These are phyloP conservation scores for Eucalyptus camaldulensis DNA, from an alignment of 345 rosid genomes.

Conservation along the genomic window DNA sequence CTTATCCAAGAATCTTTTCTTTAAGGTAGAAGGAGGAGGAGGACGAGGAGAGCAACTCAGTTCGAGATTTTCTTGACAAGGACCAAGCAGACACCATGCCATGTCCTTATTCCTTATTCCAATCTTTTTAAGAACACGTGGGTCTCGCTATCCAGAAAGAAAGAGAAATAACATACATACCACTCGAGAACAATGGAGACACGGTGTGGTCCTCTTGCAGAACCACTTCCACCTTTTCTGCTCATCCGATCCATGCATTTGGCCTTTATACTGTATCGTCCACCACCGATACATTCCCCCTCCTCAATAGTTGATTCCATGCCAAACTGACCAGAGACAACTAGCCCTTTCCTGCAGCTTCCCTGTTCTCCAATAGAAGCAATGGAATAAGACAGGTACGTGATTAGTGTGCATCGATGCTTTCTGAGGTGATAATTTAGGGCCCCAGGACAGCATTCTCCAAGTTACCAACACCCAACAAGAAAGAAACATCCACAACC, in stretches of 20 bases:
- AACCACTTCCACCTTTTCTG: not conserved
- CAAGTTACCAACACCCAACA: not conserved
- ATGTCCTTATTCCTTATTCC: not conserved
- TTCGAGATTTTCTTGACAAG: not conserved
- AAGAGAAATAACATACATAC: not conserved
- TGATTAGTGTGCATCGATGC: not conserved
- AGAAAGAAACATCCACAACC: not conserved
- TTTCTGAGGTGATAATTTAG: not conserved
- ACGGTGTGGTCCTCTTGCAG: not conserved
- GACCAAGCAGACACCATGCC: not conserved
- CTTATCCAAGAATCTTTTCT: not conserved
- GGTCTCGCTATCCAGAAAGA: not conserved
- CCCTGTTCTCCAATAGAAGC: not conserved
- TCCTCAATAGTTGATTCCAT: not conserved
- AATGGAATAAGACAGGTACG: not conserved
- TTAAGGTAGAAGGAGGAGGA: not conserved
- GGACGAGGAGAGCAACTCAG: not conserved
- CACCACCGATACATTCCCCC: not conserved
- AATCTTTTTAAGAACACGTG: not conserved
- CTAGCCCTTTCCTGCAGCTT: not conserved
- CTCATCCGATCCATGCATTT: not conserved
- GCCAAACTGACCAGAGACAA: not conserved
- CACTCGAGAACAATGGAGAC: not conserved
- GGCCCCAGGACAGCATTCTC: not conserved
- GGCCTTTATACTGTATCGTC: not conserved